Evolutionary conservation across 2,329 filamentous ascomycete genomes (phyloP), one percentile per base, ranked within the genome.

Genomic region (Leptographium galeiforme): DNA sequence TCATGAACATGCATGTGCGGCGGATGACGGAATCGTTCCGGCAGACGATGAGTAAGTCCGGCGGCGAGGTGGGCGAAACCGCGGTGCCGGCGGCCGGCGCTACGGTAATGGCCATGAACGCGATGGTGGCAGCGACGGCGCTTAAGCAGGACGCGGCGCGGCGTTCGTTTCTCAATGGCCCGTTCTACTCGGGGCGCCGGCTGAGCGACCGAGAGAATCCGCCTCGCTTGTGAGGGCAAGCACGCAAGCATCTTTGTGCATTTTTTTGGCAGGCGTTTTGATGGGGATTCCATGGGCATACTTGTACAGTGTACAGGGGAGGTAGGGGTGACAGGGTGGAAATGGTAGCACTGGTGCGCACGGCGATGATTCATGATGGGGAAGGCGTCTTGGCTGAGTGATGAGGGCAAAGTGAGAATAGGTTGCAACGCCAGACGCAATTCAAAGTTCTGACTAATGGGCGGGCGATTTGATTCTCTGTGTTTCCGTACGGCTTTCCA

Each of bases 1-100:
- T 79, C 59, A 70, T 81, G 45, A 72, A 73, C 52, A 79, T 80
- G 76, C 76, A 81, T 57, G 74, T 79, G 46, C 74, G 75, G 54
- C 79, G 76, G 76, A 68, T 80, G 33, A 72, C 79, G 63, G 77
- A 59, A 51, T 53, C 51, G 33, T 51, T 59, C 41, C 55, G 56
- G 25, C 57, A 59, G 36, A 57, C 51, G 1, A 53, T 56, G 10
- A 58, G 56, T 16, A 41, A 51, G 2, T n/a, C 49, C 4, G 49
- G 16, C 56, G 55, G 6, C 54, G 52, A 1, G 55, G 56, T 33
- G 51, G 55, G 1, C 51, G 57, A 8, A 6, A 36, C 8, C 8
- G n/a, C 33, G 18, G 12, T 36, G 7, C 11, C 33, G 14, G n/a
- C 13, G 16, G 44, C 2, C 18, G 38, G 14, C 30, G 33, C n/a